phyloP scores from a whole-genome alignment of 306 rosid genomes.

The Cucumis sativus region Cucumber_9930_V3 NC_026655.2:16681001-16681500 shows the following conservation, averaged over 20 bases:
- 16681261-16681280: neutral
- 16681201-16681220: slow-evolving; percentile 58
- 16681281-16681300: slow-evolving; percentile 6
- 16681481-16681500: slow-evolving; percentile 4
- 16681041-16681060: slow-evolving; percentile 30
- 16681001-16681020: slow-evolving; percentile 96
- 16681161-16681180: slow-evolving; percentile 74
- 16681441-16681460: neutral
- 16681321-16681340: neutral
- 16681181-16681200: slow-evolving; percentile 58
- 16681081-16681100: slow-evolving; percentile 1
- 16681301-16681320: neutral
- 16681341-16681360: slow-evolving; percentile 8
- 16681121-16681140: slow-evolving; percentile 65
- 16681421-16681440: neutral
- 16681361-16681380: slow-evolving; percentile 26
- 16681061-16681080: neutral
- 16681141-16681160: slow-evolving; percentile 91
- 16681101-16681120: slow-evolving; percentile 16
- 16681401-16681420: neutral
- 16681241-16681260: slow-evolving; percentile 34
- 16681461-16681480: neutral
- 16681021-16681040: slow-evolving; percentile 90
- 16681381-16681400: slow-evolving; percentile 9
- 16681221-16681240: slow-evolving; percentile 44